Evolutionary conservation across 345 rosid genomes (phyloP).

Genomic region (Moringa oleifera): DNA sequence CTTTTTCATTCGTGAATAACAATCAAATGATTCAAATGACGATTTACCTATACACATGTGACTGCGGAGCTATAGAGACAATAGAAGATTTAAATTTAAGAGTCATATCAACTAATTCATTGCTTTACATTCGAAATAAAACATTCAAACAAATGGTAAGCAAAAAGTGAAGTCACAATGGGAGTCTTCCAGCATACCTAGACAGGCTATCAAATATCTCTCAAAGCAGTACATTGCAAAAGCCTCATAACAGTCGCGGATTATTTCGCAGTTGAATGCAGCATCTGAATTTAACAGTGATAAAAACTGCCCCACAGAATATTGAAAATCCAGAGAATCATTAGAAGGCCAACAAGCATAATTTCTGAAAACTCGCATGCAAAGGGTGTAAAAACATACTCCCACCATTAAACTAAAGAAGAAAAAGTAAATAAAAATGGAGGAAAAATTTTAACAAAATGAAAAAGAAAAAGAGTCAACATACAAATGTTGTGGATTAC

Average conservation of each 20-base stretch:
- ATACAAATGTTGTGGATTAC: slow-evolving; percentile 5
- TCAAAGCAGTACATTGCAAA: slow-evolving; percentile 98
- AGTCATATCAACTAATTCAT: not conserved
- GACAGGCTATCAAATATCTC: slow-evolving; percentile 96
- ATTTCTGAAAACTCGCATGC: not conserved
- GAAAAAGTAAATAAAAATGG: not conserved
- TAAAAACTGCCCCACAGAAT: slow-evolving; percentile 57
- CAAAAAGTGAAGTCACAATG: not conserved
- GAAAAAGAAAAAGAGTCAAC: not conserved
- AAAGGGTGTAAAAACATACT: not conserved
- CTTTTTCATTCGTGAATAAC: too few relatives aligned
- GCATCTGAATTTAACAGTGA: slow-evolving; percentile 84
- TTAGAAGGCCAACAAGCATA: not conserved
- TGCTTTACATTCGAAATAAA: not conserved
- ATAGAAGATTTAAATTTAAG: not conserved
- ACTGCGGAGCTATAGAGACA: not conserved
- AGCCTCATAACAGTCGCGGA: slow-evolving; percentile 99
- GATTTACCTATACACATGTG: not conserved
- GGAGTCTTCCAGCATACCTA: slow-evolving; percentile 49
- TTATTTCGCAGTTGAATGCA: slow-evolving; percentile 90
- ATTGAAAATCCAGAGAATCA: slow-evolving; percentile 11
- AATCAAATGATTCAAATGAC: not conserved
- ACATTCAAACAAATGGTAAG: not conserved
- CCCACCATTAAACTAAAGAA: not conserved
- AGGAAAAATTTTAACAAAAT: not conserved